phyloP scores from a whole-genome alignment of 352 stramenopile genomes.

The Phytophthora ohioensis region DNA sequence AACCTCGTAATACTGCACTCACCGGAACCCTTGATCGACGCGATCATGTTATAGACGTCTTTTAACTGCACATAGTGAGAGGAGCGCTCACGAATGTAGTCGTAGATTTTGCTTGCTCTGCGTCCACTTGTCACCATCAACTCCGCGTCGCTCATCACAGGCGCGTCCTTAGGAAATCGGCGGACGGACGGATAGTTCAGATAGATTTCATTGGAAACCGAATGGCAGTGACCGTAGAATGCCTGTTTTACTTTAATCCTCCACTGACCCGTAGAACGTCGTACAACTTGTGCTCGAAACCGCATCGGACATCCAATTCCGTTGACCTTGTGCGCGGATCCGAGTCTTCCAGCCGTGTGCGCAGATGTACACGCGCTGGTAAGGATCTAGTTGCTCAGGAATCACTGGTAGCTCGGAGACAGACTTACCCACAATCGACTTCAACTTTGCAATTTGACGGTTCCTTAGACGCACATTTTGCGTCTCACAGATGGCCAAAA shows the following conservation, averaged over 20 bases:
- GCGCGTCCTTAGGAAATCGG: neutral
- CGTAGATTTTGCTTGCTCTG: conserved; percentile 5
- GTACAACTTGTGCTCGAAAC: conserved; percentile 1
- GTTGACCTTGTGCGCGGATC: neutral
- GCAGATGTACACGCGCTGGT: conserved; percentile 21
- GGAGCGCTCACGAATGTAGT: conserved; percentile 1
- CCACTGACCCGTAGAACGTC: neutral
- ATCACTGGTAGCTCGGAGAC: neutral
- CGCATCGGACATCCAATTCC: neutral
- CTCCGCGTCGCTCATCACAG: conserved; percentile 12
- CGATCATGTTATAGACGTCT: neutral
- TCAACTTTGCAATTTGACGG: conserved; percentile 5
- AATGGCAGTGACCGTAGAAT: conserved; percentile 12
- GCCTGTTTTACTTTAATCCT: conserved; percentile 4
- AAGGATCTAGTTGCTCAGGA: conserved; percentile 8
- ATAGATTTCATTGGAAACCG: neutral
- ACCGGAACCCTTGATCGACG: conserved; percentile 9
- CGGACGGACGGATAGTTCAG: neutral
- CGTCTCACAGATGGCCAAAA: neutral
- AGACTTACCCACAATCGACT: neutral
- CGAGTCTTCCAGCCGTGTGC: conserved; percentile 12
- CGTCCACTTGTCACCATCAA: conserved; percentile 12
- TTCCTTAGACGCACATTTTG: conserved; percentile 1
- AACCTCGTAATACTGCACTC: neutral
- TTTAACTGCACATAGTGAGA: neutral